phyloP scores from a whole-genome alignment of 2,329 filamentous ascomycete genomes.

The Colletotrichum sp. region DNA sequence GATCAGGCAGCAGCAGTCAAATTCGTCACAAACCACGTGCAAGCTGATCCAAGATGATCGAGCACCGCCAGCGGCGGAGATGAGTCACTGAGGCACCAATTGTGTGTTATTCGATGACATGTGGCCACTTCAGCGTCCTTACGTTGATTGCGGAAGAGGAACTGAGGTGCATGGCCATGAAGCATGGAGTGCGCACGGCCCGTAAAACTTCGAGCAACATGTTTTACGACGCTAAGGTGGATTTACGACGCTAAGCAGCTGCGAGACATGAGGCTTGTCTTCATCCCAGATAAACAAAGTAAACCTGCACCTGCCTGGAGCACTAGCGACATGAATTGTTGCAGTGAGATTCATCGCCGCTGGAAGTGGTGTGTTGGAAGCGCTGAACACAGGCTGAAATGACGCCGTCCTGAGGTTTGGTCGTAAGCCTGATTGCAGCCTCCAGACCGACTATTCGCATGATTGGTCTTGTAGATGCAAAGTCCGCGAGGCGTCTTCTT shows the following conservation, averaged over 20 bases:
- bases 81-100: neutral
- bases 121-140: neutral
- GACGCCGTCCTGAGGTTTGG: neutral
- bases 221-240: neutral
- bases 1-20: neutral
- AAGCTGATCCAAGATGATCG: neutral
- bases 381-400: neutral
- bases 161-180: neutral
- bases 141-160: neutral
- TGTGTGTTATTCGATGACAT: neutral
- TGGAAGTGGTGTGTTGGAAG: neutral
- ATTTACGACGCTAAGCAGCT: neutral
- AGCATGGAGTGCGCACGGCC: neutral
- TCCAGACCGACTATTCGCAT: neutral
- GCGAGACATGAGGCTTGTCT: neutral
- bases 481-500: neutral
- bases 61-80: neutral
- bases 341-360: neutral
- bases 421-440: neutral
- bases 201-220: neutral
- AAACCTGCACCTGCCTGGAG: neutral
- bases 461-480: neutral
- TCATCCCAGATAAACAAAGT: neutral
- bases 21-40: neutral
- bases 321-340: neutral